phyloP scores from a whole-genome alignment of 2,329 filamentous ascomycete genomes.

The Cladosporium oxysporum region DNA sequence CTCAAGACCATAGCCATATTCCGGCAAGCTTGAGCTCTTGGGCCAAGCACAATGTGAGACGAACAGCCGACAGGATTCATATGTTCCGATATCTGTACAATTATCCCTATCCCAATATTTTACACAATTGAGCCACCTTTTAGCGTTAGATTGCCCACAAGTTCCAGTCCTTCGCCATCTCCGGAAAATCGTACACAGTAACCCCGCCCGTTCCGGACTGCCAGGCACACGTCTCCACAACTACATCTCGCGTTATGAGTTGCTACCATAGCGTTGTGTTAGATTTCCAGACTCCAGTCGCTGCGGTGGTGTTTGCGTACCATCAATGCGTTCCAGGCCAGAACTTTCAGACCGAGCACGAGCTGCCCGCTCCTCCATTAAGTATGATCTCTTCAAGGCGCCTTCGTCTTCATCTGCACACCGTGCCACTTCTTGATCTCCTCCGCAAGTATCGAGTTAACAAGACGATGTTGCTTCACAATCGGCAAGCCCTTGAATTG shows the following conservation, averaged over 20 bases:
- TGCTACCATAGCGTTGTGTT: neutral
- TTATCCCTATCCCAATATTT: neutral
- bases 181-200: neutral
- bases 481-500: conserved; percentile 70
- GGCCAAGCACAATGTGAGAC: too few species aligned
- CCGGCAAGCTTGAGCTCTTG: too few species aligned
- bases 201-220: neutral
- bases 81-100: neutral
- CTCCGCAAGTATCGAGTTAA: conserved; percentile 72
- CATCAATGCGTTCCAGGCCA: neutral
- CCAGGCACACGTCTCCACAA: neutral
- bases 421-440: conserved; percentile 82
- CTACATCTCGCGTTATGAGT: neutral
- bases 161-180: neutral
- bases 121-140: neutral
- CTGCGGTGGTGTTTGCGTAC: too few species aligned
- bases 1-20: too few species aligned
- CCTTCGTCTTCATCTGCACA: conserved; percentile 74
- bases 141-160: neutral
- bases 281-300: neutral
- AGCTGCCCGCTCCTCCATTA: neutral
- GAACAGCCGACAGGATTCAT: too few species aligned
- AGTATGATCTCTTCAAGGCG: conserved; percentile 26
- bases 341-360: neutral
- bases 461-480: conserved; percentile 80